Base-by-base conservation (phyloP, 106 monocot genomes). In the Agapanthus africanus region DNA sequence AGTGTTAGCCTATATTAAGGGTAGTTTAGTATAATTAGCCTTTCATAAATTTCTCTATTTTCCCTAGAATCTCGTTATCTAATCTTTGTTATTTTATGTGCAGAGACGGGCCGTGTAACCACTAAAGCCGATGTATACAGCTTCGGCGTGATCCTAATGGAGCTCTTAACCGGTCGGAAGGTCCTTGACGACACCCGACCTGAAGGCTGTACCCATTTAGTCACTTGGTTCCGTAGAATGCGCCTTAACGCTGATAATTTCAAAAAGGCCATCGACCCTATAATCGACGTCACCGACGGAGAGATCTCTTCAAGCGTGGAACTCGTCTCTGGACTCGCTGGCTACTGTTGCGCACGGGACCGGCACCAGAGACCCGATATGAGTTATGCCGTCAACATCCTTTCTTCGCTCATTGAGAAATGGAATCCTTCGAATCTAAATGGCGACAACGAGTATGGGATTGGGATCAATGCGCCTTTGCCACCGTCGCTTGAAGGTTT, bases 401-500 rank as follows among this genome's bases (percentile, higher is more conserved):
- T 47, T 19, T 15, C 46, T 15, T 47, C 46, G 13, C 13, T 47
- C 13, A 19, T 47, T 47, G 46, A 47, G 46, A 47, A 47, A 47
- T 47, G 46, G 46, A 5, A 47, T 1, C 46, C 46, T 47, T 47
- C 46, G 13, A 35, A n/a, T n/a, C n/a, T 73, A 0, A 77, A 87
- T 63, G 69, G 68, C 6, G 82, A 87, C 34, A 68, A 71, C 14
- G 86, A 87, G 23, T 79, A 82, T n/a, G 70, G 71, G 33, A 79
- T 66, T 39, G 86, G 82, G 5, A 79, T 87, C 35, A 79, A 82
- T 32, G 76, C 79, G 14, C 75, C 79, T 40, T 74, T 82, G 82
- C 77, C 86, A 38, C 35, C 82, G 63, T 79, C 82, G 11, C 82
- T n/a, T n/a, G n/a, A n/a, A n/a, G n/a, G n/a, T n/a, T n/a, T n/a